These are phyloP conservation scores for Calonectria ilicicola DNA, from an alignment of 2,329 filamentous ascomycete genomes.

Conservation along the genomic window DNA sequence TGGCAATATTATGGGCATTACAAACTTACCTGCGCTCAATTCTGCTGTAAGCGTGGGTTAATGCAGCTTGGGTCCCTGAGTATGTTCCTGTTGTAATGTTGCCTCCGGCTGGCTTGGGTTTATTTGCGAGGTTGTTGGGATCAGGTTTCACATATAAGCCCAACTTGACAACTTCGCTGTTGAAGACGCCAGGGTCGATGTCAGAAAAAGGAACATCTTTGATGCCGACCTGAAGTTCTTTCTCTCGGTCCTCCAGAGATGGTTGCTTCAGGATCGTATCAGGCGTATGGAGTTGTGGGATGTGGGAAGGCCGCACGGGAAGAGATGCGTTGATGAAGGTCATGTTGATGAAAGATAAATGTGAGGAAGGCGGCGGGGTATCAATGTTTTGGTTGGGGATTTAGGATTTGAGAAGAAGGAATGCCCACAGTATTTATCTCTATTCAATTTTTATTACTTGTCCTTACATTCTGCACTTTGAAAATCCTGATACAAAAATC, in stretches of 20 bases:
- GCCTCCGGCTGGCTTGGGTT: slow-evolving; percentile 40
- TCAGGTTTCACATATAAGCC: slow-evolving; percentile 44
- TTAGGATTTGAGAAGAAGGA: neutral
- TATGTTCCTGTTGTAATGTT: slow-evolving; percentile 48
- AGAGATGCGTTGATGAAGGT: neutral
- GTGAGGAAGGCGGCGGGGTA: too few species aligned
- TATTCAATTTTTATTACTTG: too few species aligned
- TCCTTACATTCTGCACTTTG: neutral
- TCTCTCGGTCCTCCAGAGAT: slow-evolving; percentile 40
- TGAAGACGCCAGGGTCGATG: slow-evolving; percentile 50
- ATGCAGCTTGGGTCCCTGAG: slow-evolving; percentile 48
- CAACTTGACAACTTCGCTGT: slow-evolving; percentile 46
- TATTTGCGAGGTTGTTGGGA: slow-evolving; percentile 33
- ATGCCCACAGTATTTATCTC: neutral
- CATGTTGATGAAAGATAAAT: neutral
- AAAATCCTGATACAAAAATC: neutral
- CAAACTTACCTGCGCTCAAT: slow-evolving; percentile 49
- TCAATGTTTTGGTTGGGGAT: neutral
- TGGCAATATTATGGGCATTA: neutral
- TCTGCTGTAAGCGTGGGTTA: slow-evolving; percentile 49
- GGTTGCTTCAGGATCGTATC: slow-evolving; percentile 44
- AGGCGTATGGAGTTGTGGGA: neutral
- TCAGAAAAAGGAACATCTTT: slow-evolving; percentile 44
- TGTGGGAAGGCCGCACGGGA: slow-evolving; percentile 8
- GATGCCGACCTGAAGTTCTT: slow-evolving; percentile 38